Percentiles rank a stretch among this genome's conserved stretches.
Evolutionary conservation across 352 stramenopile species (phyloP).

Genomic region (Globisporangium cylindrosporum): DNA sequence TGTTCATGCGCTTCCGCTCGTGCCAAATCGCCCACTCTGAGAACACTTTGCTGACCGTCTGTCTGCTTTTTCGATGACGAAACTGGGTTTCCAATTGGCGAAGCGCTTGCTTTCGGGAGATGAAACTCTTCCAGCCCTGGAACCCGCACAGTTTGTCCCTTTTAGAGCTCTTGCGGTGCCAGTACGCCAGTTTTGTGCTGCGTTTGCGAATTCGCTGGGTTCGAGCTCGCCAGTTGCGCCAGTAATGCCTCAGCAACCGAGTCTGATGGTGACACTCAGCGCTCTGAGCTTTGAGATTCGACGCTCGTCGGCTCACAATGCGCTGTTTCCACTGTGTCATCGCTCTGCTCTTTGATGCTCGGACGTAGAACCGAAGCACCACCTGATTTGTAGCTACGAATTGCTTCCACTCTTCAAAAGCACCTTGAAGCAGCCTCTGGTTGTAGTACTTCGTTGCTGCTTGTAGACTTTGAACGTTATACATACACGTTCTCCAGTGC

Average conservation of each 20-base stretch:
- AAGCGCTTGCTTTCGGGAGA: background rate
- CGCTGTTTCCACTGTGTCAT: background rate
- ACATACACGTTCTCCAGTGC: conserved; percentile 24
- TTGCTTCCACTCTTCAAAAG: conserved; percentile 14
- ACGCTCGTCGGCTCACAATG: background rate
- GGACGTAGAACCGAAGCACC: background rate
- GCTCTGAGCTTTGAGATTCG: background rate
- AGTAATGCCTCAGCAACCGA: background rate
- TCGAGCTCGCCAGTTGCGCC: background rate
- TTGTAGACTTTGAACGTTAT: background rate
- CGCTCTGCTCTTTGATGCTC: background rate
- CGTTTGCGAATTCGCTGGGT: background rate
- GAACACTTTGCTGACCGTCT: background rate
- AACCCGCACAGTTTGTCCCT: background rate
- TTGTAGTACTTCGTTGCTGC: background rate
- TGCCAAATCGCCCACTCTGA: conserved; percentile 4
- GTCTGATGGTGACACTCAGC: background rate
- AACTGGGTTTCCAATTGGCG: background rate
- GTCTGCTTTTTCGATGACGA: background rate
- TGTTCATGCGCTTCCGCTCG: background rate
- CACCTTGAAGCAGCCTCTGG: background rate
- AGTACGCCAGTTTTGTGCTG: conserved; percentile 1
- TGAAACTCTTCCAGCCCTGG: background rate
- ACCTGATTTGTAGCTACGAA: background rate
- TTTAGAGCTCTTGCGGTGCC: conserved; percentile 3